These are phyloP conservation scores for Jackrogersella minutella DNA, from an alignment of 495 filamentous ascomycete genomes.

Conservation along the genomic window DNA sequence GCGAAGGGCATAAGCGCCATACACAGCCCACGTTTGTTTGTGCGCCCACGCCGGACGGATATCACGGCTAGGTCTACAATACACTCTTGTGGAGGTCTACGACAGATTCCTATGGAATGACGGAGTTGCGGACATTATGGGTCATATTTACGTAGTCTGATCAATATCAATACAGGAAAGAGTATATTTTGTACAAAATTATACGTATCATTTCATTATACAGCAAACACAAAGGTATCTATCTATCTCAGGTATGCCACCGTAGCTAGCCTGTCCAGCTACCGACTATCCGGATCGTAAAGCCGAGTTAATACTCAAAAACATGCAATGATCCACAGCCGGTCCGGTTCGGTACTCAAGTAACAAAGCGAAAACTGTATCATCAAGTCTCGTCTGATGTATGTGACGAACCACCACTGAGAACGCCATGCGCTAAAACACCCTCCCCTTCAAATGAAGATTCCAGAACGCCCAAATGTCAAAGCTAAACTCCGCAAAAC, in stretches of 20 bases:
- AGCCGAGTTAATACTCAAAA: slow-evolving; percentile 17
- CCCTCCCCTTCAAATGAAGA: not conserved
- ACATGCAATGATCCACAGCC: slow-evolving; percentile 6
- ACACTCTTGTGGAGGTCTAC: not conserved
- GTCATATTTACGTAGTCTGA: not conserved
- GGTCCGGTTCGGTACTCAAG: slow-evolving; percentile 1
- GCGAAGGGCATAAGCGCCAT: no score
- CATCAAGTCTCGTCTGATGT: slow-evolving; percentile 25
- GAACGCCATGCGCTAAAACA: slow-evolving; percentile 18
- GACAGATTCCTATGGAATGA: not conserved
- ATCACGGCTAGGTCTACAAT: not conserved
- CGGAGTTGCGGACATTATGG: not conserved
- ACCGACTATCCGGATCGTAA: not conserved
- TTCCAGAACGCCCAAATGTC: slow-evolving; percentile 27
- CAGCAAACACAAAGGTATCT: slow-evolving; percentile 30
- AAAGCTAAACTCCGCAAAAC: slow-evolving; percentile 10
- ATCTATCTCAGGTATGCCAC: slow-evolving; percentile 27
- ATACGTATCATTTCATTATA: slow-evolving; percentile 28
- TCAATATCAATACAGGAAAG: not conserved
- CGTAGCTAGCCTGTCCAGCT: slow-evolving; percentile 8
- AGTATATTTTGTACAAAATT: no score
- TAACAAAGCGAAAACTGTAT: slow-evolving; percentile 14
- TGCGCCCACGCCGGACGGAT: not conserved
- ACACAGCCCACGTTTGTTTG: no score
- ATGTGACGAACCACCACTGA: slow-evolving; percentile 4